Conservation (phyloP, 1,284 basidiomycete species). For the Ganoderma sinense region DNA sequence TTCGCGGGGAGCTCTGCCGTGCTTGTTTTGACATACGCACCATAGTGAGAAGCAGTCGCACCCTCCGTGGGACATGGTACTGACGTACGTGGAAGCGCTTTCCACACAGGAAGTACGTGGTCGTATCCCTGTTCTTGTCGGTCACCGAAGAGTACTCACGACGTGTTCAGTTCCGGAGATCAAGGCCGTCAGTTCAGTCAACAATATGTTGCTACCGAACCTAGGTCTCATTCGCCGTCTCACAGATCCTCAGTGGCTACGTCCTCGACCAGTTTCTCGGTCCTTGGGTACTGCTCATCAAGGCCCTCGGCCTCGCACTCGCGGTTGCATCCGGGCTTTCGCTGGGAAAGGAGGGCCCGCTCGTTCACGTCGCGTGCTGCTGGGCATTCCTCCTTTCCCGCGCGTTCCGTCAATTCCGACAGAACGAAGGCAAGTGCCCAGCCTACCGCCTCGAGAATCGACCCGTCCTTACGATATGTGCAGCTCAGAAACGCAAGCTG, state of each 20-base stretch:
- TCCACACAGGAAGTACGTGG: conserved; percentile 80
- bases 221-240: not conserved
- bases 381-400: conserved; percentile 66
- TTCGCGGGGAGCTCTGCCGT: conserved; percentile 73
- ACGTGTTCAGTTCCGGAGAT: conserved; percentile 70
- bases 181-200: conserved; percentile 61
- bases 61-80: not conserved
- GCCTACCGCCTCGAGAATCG: not conserved
- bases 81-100: conserved; percentile 55
- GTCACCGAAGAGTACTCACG: conserved; percentile 16
- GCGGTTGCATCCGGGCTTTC: conserved; percentile 82
- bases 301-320: conserved; percentile 79
- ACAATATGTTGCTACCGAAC: not conserved
- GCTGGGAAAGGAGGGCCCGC: conserved; percentile 80
- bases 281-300: conserved; percentile 81
- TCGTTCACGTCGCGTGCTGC: conserved; percentile 77
- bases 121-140: not conserved
- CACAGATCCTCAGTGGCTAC: conserved; percentile 75
- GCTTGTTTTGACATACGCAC: conserved; percentile 71
- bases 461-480: not conserved
- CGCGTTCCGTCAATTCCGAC: conserved; percentile 61
- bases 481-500: conserved; percentile 73
- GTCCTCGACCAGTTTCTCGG: conserved; percentile 75
- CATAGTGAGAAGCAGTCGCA: conserved; percentile 57
- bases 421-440: conserved; percentile 61